Percentiles rank a stretch among this genome's conserved stretches.
Evolutionary conservation across 2,329 filamentous ascomycete species (phyloP).

Genomic region (Fusarium hostae): DNA sequence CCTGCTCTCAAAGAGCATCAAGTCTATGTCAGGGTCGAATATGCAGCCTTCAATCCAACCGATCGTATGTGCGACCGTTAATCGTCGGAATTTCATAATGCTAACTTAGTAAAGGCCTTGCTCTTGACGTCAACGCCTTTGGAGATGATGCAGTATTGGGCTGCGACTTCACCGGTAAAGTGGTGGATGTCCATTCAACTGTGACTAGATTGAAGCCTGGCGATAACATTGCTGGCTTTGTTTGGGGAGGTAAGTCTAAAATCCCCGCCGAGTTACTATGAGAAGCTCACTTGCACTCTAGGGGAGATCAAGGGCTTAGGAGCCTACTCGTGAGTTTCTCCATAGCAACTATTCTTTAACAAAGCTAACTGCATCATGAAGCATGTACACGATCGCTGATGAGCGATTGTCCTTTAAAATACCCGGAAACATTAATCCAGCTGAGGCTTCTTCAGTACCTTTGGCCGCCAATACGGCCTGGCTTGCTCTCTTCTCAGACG

Average conservation of each 20-base stretch:
- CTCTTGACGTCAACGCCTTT: slow-evolving; percentile 51
- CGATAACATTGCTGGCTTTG: slow-evolving; percentile 35
- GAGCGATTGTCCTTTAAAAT: slow-evolving; percentile 54
- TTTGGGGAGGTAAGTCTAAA: slow-evolving; percentile 43
- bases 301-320: slow-evolving; percentile 47
- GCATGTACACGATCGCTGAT: slow-evolving; percentile 53
- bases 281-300: slow-evolving; percentile 1
- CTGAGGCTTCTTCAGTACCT: slow-evolving; percentile 51
- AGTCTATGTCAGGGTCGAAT: slow-evolving; percentile 36
- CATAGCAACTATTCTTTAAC: accelerated
- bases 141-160: slow-evolving; percentile 51
- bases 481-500: slow-evolving; percentile 53
- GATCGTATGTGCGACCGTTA: slow-evolving; percentile 23
- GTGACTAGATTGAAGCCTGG: slow-evolving; percentile 26
- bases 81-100: accelerated
- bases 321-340: slow-evolving; percentile 44
- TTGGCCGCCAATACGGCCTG: slow-evolving; percentile 52
- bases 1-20: slow-evolving; percentile 33
- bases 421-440: slow-evolving; percentile 39
- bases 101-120: slow-evolving; percentile 38
- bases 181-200: slow-evolving; percentile 45
- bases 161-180: slow-evolving; percentile 51
- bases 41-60: slow-evolving; percentile 44
- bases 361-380: slow-evolving; percentile 4
- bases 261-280: too few relatives aligned